These are phyloP conservation scores for Aspergillus carlsbadensis DNA, from an alignment of 495 filamentous ascomycete genomes.

Conservation along the genomic window DNA sequence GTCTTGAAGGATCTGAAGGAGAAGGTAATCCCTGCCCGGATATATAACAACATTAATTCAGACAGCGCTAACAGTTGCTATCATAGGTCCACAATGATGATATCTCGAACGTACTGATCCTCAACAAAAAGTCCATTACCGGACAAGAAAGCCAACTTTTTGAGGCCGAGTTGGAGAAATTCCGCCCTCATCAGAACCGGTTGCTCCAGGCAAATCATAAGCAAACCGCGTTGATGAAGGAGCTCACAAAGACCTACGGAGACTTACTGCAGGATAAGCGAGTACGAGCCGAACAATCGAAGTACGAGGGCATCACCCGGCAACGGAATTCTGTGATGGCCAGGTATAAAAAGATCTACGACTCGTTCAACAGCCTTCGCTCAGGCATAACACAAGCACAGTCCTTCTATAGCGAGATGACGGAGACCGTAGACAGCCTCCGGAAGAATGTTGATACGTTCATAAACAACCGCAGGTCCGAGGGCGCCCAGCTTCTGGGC, in stretches of 20 bases:
- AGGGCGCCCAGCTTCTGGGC: conserved; percentile 83
- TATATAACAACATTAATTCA: not conserved
- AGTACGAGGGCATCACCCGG: conserved; percentile 84
- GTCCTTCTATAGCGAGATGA: conserved; percentile 94
- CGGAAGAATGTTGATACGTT: conserved; percentile 96
- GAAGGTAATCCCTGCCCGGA: conserved; percentile 60
- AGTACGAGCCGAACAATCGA: conserved; percentile 88
- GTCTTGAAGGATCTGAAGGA: conserved; percentile 96
- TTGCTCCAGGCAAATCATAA: conserved; percentile 91
- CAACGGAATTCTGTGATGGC: conserved; percentile 78
- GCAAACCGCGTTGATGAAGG: conserved; percentile 90
- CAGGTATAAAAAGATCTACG: conserved; percentile 88
- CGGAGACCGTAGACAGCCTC: conserved; percentile 89
- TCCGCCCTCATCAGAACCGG: conserved; percentile 87
- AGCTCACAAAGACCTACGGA: conserved; percentile 84
- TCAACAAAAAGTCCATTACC: conserved; percentile 93
- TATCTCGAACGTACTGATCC: conserved; percentile 92
- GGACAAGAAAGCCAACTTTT: conserved; percentile 85
- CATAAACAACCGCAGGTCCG: conserved; percentile 88
- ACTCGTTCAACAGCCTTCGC: conserved; percentile 88
- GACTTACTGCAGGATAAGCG: conserved; percentile 90
- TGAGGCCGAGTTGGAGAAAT: conserved; percentile 93
- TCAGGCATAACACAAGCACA: conserved; percentile 82
- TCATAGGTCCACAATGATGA: conserved; percentile 88
- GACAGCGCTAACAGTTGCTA: conserved; percentile 2